Percentiles rank a stretch among this genome's conserved stretches.
Conservation (phyloP, 768 basidiomycete genomes). For the Chiua virens region DNA sequence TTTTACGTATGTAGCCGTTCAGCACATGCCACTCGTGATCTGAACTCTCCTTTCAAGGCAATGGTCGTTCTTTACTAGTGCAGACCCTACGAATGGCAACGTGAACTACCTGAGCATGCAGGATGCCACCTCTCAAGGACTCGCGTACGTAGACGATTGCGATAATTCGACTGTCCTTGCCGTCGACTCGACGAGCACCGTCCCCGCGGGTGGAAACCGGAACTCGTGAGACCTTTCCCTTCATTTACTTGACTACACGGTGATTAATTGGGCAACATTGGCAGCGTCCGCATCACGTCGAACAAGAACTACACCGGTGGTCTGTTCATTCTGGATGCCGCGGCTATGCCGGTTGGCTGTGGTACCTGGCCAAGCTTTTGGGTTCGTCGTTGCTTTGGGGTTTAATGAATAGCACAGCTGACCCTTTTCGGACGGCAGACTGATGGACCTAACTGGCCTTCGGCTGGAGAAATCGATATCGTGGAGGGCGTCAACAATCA, state of each 20-base stretch:
- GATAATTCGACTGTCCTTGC: slow-evolving; percentile 59
- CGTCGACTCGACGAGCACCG: slow-evolving; percentile 54
- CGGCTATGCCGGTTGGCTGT: slow-evolving; percentile 70
- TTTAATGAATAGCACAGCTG: neutral
- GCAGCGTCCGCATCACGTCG: slow-evolving; percentile 66
- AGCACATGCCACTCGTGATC: neutral
- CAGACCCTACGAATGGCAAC: slow-evolving; percentile 70
- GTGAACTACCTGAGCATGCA: slow-evolving; percentile 57
- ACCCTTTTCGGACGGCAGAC: slow-evolving; percentile 25
- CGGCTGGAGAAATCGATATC: slow-evolving; percentile 66
- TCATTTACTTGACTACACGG: neutral
- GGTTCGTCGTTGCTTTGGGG: slow-evolving; percentile 25
- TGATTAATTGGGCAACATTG: neutral
- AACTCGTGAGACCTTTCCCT: slow-evolving; percentile 40
- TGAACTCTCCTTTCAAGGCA: slow-evolving; percentile 38
- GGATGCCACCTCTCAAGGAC: slow-evolving; percentile 49
- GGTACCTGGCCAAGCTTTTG: slow-evolving; percentile 62
- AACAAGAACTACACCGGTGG: slow-evolving; percentile 64
- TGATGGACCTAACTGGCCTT: slow-evolving; percentile 53
- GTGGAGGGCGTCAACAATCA: slow-evolving; percentile 70
- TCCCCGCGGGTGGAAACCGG: slow-evolving; percentile 54
- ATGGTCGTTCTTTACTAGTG: slow-evolving; percentile 63
- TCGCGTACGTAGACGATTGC: slow-evolving; percentile 58
- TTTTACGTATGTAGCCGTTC: slow-evolving; percentile 46
- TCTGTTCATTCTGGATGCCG: slow-evolving; percentile 74